phyloP scores from a whole-genome alignment of 2,329 filamentous ascomycete species.

The Diaporthe vexans region DNA sequence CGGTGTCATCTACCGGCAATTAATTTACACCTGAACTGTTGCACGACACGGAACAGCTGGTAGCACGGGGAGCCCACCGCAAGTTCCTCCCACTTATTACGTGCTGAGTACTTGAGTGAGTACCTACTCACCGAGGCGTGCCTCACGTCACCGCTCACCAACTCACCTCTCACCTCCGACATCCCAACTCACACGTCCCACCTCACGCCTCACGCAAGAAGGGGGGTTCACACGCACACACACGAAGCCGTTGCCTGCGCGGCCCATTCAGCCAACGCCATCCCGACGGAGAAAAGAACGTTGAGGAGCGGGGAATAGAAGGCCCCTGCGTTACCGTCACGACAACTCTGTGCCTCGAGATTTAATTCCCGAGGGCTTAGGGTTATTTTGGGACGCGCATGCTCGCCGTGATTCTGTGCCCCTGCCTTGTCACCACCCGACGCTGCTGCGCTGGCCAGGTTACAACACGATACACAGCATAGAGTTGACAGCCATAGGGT shows the following conservation, averaged over 20 bases:
- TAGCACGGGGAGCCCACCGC: not conserved
- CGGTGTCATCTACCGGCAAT: conserved; percentile 21
- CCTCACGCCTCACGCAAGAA: not conserved
- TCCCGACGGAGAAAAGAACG: not conserved
- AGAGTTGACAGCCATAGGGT: conserved; percentile 13
- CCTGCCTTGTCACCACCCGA: not conserved
- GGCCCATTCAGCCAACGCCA: conserved; percentile 3
- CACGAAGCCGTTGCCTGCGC: not conserved
- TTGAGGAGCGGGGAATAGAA: not conserved
- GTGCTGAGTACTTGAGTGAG: not conserved
- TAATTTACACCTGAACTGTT: not conserved
- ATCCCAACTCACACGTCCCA: conserved; percentile 16
- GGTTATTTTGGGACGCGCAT: conserved; percentile 11
- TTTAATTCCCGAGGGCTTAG: not conserved
- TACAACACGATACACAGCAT: conserved; percentile 5
- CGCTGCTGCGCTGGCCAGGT: conserved; percentile 20
- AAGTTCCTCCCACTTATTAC: not conserved
- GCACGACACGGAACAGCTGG: not conserved
- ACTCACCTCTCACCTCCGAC: conserved; percentile 15
- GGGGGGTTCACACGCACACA: not conserved
- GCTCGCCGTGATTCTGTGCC: not conserved
- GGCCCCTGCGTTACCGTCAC: not conserved
- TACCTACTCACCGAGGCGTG: too few relatives aligned
- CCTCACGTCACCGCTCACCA: not conserved
- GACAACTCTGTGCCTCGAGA: not conserved